Evolutionary conservation across 345 rosid species (phyloP), one percentile per base, ranked within the genome.

Genomic region (Euphorbia peplus): DNA sequence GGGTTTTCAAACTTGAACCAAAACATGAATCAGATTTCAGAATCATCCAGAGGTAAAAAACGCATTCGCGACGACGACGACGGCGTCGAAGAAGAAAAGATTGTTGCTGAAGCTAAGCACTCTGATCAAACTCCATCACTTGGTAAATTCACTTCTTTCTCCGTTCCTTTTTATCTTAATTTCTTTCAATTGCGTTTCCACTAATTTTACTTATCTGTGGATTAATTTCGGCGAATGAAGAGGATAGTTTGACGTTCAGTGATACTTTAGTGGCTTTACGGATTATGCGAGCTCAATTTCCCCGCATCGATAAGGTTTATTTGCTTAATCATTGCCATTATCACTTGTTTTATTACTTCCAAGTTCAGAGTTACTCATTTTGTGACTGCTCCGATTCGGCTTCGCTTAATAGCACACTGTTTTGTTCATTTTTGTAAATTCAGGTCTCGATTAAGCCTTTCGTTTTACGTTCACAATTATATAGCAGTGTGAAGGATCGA

Each of bases 201-300:
- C 28, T 53, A 53, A 53, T 48, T 2, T 24, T 9, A 7, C 4
- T 67, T 19, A 14, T 8, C 54, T 32, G 48, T 28, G 22, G 26
- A 22, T 53, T 51, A 19, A 22, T 30, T 4, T 22, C 47, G 39
- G 16, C 47, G 5, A 19, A 35, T 42, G 74, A 86, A 91, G 99
- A 78, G 83, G 84, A 88, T 71, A 85, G 84, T 41, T 93, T 90
- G 51, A 81, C 83, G 50, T 91, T 95, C 57, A 90, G 82, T 65
- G 99, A 95, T 25, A 90, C 99, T 7, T 71, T 82, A 75, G 88
- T 88, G 21, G 98, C 97, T 29, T 87, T 95, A 55, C 87, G 85
- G 37, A 90, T 93, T 61, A 93, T 95, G 90, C 92, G 96, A 79
- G 83, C 91, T 76, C 99, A 95, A 67, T 95, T 95, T 76, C 96